These are phyloP conservation scores for Castanospermum australe DNA, from an alignment of 306 rosid species.

Conservation along the genomic window DNA sequence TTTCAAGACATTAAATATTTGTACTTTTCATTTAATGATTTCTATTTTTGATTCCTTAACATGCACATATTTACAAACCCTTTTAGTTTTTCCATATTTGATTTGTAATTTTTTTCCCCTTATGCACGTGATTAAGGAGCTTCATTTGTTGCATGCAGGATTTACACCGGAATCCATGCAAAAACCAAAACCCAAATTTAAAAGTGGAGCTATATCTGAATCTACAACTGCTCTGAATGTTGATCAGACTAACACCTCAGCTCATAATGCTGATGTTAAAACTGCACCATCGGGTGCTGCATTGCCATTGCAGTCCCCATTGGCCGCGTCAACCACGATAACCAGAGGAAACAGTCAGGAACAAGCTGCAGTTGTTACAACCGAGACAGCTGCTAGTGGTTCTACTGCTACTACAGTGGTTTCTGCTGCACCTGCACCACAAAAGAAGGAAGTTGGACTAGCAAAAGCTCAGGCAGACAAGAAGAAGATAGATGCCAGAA, in stretches of 20 bases:
- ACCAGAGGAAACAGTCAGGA: conserved; percentile 64
- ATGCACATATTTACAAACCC: too few species aligned
- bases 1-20: too few species aligned
- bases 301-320: conserved; percentile 43
- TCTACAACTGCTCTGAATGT: conserved; percentile 91
- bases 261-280: conserved; percentile 59
- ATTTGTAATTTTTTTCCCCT: not conserved
- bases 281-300: conserved; percentile 36
- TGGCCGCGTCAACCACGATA: conserved; percentile 36
- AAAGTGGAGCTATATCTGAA: conserved; percentile 89
- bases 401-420: conserved; percentile 34
- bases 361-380: conserved; percentile 33
- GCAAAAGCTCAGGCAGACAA: conserved; percentile 76
- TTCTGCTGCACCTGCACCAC: conserved; percentile 30
- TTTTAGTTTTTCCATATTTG: not conserved
- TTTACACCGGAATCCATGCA: conserved; percentile 96
- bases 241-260: conserved; percentile 67
- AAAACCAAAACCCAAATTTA: conserved; percentile 81
- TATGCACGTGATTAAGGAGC: not conserved
- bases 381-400: conserved; percentile 42
- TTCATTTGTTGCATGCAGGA: conserved; percentile 47
- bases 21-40: too few species aligned
- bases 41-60: too few species aligned
- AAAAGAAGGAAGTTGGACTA: conserved; percentile 59
- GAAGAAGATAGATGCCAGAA: conserved; percentile 94